Conservation (phyloP, 2,329 filamentous ascomycete species). For the Aspergillus ruber region DNA sequence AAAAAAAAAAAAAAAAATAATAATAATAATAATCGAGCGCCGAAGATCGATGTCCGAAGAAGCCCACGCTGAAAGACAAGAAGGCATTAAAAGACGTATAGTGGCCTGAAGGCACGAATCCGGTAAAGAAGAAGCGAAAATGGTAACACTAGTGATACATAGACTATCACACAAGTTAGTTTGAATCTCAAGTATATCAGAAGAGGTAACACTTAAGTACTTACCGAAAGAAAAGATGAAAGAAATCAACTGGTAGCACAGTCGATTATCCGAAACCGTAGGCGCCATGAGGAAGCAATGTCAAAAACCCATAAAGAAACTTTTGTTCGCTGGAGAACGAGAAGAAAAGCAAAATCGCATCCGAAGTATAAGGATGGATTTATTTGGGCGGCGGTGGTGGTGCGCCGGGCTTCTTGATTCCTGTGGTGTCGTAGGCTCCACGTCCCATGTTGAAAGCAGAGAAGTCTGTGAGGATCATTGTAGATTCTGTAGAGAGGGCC, state of each 20-base stretch:
- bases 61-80: conserved; percentile 1
- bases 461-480: conserved; percentile 37
- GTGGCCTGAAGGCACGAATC: not conserved
- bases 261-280: not conserved
- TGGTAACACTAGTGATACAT: conserved; percentile 6
- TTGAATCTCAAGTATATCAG: not conserved
- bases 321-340: conserved; percentile 17
- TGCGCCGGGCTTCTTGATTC: conserved; percentile 43
- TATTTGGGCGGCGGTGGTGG: conserved; percentile 40
- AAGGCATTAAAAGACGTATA: conserved; percentile 2
- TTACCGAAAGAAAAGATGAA: not conserved
- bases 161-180: not conserved
- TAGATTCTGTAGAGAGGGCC: conserved; percentile 25
- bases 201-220: not conserved
- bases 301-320: conserved; percentile 2
- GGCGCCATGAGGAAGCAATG: not conserved
- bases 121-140: conserved; percentile 4
- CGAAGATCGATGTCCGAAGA: not conserved
- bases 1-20: conserved; percentile 1
- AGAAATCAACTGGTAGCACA: conserved; percentile 1
- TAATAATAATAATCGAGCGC: not conserved
- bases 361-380: conserved; percentile 1
- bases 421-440: conserved; percentile 48
- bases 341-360: conserved; percentile 11
- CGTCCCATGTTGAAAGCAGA: conserved; percentile 45